These are phyloP conservation scores for Leptosphaerulina australis DNA, from an alignment of 2,329 filamentous ascomycete genomes.

Conservation along the genomic window DNA sequence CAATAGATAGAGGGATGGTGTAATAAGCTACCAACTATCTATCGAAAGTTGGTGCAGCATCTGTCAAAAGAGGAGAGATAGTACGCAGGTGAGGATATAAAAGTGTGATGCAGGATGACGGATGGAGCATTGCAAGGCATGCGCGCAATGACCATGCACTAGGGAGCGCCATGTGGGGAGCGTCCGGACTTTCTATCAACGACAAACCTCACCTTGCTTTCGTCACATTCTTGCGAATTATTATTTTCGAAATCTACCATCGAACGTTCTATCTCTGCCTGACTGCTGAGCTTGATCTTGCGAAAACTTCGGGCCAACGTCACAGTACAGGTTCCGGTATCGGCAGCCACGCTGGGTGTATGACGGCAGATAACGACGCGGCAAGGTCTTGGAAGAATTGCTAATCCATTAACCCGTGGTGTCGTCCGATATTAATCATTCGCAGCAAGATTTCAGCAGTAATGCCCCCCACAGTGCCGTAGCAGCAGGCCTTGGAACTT, in stretches of 20 bases:
- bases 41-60: conserved; percentile 5
- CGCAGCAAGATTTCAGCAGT: neutral
- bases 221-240: neutral
- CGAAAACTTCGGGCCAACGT: conserved; percentile 4
- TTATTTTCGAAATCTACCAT: neutral
- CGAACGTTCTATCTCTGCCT: conserved; percentile 1
- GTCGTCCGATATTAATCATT: neutral
- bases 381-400: neutral
- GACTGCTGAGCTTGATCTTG: conserved; percentile 5
- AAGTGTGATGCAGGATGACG: conserved; percentile 12
- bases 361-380: conserved; percentile 2
- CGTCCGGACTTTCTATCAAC: conserved; percentile 16
- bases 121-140: conserved; percentile 16
- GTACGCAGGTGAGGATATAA: conserved; percentile 4
- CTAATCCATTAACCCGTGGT: neutral
- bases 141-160: conserved; percentile 12
- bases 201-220: conserved; percentile 14
- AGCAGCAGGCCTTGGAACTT: neutral
- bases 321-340: conserved; percentile 6
- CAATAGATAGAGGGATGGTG: conserved; percentile 16
- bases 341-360: neutral
- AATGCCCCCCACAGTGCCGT: neutral
- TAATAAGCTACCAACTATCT: conserved; percentile 6
- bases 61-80: no score
- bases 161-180: conserved; percentile 17